Conservation (phyloP, 2,329 filamentous ascomycete genomes). For the Clonostachys sp. region DNA sequence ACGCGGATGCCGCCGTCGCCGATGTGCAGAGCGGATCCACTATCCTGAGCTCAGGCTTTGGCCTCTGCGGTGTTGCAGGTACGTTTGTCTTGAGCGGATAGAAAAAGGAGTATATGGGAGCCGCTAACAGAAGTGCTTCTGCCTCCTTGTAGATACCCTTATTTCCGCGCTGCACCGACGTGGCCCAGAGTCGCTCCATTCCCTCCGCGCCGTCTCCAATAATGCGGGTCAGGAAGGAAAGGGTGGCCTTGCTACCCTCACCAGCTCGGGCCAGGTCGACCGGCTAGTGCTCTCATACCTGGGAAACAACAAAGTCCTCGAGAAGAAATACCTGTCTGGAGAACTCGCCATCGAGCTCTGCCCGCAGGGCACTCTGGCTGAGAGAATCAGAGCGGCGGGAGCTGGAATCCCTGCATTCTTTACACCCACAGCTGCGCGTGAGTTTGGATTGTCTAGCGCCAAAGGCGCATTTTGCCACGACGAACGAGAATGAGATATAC, state of each 20-base stretch:
- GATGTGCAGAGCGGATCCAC: slow-evolving; percentile 68
- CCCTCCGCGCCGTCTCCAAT: slow-evolving; percentile 74
- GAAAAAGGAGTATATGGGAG: neutral
- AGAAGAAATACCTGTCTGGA: slow-evolving; percentile 69
- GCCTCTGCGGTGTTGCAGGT: slow-evolving; percentile 72
- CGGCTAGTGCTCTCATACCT: slow-evolving; percentile 73
- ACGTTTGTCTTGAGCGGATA: slow-evolving; percentile 10
- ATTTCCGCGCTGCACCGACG: slow-evolving; percentile 62
- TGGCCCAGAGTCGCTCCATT: slow-evolving; percentile 56
- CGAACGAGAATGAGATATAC: too few species aligned
- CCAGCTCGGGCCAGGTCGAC: slow-evolving; percentile 64
- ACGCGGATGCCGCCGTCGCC: slow-evolving; percentile 64
- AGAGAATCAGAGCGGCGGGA: slow-evolving; percentile 67
- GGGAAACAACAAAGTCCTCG: slow-evolving; percentile 71
- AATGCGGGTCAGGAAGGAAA: slow-evolving; percentile 70
- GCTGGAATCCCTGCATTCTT: slow-evolving; percentile 79
- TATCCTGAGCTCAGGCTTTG: slow-evolving; percentile 74
- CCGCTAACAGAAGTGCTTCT: slow-evolving; percentile 4
- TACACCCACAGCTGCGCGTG: slow-evolving; percentile 67
- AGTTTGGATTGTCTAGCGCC: slow-evolving; percentile 14
- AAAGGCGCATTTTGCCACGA: neutral
- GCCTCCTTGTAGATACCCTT: slow-evolving; percentile 71
- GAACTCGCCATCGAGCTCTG: slow-evolving; percentile 71
- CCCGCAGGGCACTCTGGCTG: slow-evolving; percentile 70
- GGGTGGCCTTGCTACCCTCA: slow-evolving; percentile 64